Conservation (phyloP, 495 filamentous ascomycete species). For the Annulohypoxylon moriforme region DNA sequence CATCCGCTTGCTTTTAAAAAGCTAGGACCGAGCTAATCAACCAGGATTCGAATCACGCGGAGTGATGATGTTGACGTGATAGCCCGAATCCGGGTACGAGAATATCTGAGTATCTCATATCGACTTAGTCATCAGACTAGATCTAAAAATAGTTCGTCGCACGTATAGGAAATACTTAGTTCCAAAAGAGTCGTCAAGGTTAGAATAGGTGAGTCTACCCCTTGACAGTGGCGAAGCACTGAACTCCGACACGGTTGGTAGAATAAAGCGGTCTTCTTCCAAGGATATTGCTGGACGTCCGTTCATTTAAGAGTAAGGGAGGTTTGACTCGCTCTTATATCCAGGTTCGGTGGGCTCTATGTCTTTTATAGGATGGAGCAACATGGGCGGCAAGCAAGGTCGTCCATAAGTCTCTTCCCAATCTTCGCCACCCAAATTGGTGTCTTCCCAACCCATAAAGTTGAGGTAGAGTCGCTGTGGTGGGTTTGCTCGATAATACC, state of each 20-base stretch:
- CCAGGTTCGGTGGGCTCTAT: constrained; percentile 56
- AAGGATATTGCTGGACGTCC: not conserved
- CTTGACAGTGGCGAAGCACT: not conserved
- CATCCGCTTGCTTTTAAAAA: not conserved
- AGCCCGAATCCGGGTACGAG: not conserved
- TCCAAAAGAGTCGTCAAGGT: constrained; percentile 13
- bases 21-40: not conserved
- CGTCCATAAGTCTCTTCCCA: constrained; percentile 65
- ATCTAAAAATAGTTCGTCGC: not conserved
- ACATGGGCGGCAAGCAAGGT: constrained; percentile 66
- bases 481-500: constrained; percentile 66
- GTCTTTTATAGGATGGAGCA: constrained; percentile 67
- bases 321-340: constrained; percentile 49
- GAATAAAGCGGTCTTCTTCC: not conserved
- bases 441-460: constrained; percentile 70
- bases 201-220: not conserved
- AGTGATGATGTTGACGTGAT: not conserved
- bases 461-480: constrained; percentile 69
- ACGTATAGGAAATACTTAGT: constrained; percentile 1
- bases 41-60: not conserved
- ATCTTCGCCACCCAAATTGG: constrained; percentile 59
- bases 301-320: constrained; percentile 41
- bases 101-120: not conserved
- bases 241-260: not conserved
- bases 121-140: not conserved